Evolutionary conservation across 768 basidiomycete species (phyloP).

Genomic region (Omphalotus guepiniiformis): DNA sequence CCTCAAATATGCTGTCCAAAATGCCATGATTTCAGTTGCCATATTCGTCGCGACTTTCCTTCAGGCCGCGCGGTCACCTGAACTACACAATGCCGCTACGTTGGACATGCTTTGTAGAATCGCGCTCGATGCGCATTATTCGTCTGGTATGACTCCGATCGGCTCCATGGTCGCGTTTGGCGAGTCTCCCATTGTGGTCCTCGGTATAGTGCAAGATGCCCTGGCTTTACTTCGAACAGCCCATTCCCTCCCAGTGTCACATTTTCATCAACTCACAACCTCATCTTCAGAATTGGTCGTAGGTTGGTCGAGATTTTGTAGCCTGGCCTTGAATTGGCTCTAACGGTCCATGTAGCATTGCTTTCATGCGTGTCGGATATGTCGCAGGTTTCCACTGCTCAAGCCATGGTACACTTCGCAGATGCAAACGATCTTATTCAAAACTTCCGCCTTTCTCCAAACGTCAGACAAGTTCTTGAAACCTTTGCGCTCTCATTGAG

Average conservation of each 20-base stretch:
- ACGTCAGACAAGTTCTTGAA: conserved; percentile 56
- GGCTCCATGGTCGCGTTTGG: conserved; percentile 52
- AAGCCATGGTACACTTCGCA: conserved; percentile 46
- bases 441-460: conserved; percentile 45
- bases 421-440: conserved; percentile 54
- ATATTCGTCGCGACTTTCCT: conserved; percentile 65
- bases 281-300: conserved; percentile 64
- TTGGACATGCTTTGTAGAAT: conserved; percentile 67
- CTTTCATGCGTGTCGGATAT: conserved; percentile 58
- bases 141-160: conserved; percentile 46
- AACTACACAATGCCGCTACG: conserved; percentile 60
- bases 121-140: conserved; percentile 60
- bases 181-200: conserved; percentile 43
- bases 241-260: conserved; percentile 48
- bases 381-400: conserved; percentile 56
- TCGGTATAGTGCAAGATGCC: conserved; percentile 58
- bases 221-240: conserved; percentile 56
- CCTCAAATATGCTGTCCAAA: conserved; percentile 53
- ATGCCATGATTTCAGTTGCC: conserved; percentile 51
- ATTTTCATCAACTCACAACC: conserved; percentile 52
- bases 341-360: conserved; percentile 30
- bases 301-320: background rate
- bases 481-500: conserved; percentile 55
- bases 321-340: background rate
- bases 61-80: conserved; percentile 58